Evolutionary conservation across 139 green algal species (phyloP), one percentile per base, ranked within the genome.

Genomic region (Chlorella sorokiniana): DNA sequence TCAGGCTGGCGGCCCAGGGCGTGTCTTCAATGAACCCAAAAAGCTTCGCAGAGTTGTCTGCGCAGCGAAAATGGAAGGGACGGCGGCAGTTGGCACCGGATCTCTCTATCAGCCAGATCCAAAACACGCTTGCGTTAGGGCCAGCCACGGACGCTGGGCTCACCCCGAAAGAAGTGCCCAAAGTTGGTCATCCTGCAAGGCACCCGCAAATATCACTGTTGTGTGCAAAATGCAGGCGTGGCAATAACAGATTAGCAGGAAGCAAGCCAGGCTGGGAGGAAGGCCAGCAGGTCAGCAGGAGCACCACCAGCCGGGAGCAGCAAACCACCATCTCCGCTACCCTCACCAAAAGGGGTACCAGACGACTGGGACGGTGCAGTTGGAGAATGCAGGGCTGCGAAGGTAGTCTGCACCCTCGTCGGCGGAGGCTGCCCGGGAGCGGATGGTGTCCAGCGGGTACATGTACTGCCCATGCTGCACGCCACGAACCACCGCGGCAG

Each of bases 331-430:
- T 65, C n/a, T n/a, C n/a, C n/a, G n/a, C n/a, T 29, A 33, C 18
- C 6, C 56, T 31, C 56, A 65, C 56, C 70, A 77, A 25, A 77
- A 77, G n/a, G 70, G 70, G 31, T 77, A 77, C 70, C 70, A 77
- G 1, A 77, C 70, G 5, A 77, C 44, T 0, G 70, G 70, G 9
- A 77, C 70, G 16, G 70, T 77, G 70, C 70, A 77, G 0, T 31
- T 42, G 18, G 70, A 64, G 31, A 77, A 77, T 1, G 31, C 11
- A 4, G 70, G 70, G 3, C 42, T 22, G 1, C 70, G 70, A 14
- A 77, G 70, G 44, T 77, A 77, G 3, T 42, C 31, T 14, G 70
- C 31, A 18, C 70, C 70, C 70, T 77, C 70, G 31, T 77, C 42
- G 27, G 1, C 18, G 1, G 38, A 22, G 25, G 35, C 29, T 8